Conservation (phyloP, 805 yeast species). For the Kazachstania psychrophila region DNA sequence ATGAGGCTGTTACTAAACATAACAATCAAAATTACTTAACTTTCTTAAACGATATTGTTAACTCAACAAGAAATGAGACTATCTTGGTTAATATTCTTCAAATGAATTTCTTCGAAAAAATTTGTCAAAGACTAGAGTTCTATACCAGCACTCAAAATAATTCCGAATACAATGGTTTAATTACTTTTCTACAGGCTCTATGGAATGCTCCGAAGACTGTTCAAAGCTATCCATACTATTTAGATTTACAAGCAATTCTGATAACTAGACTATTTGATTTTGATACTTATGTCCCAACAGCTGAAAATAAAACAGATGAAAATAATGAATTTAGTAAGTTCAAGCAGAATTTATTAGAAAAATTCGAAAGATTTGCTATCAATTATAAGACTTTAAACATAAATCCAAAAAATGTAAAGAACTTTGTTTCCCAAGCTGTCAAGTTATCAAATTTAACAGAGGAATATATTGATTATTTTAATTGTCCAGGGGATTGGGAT, state of each 20-base stretch:
- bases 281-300: slow-evolving; percentile 13
- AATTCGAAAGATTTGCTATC: slow-evolving; percentile 19
- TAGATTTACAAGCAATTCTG: slow-evolving; percentile 30
- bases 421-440: slow-evolving; percentile 24
- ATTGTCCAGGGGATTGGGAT: slow-evolving; percentile 30
- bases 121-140: slow-evolving; percentile 16
- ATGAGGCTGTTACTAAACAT: neutral
- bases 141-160: neutral
- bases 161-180: slow-evolving; percentile 25
- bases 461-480: slow-evolving; percentile 18
- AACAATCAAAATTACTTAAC: slow-evolving; percentile 1
- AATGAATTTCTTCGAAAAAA: slow-evolving; percentile 27
- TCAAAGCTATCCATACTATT: slow-evolving; percentile 17
- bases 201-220: slow-evolving; percentile 25
- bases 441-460: slow-evolving; percentile 18
- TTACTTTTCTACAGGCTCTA: slow-evolving; percentile 24
- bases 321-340: slow-evolving; percentile 20
- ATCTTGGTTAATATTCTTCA: slow-evolving; percentile 19
- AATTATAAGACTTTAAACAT: slow-evolving; percentile 22
- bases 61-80: slow-evolving; percentile 17
- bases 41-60: slow-evolving; percentile 24
- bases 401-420: slow-evolving; percentile 19
- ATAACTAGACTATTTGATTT: slow-evolving; percentile 32
- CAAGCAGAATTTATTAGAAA: slow-evolving; percentile 23
- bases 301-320: neutral